Percentiles rank a stretch among this genome's conserved stretches.
These are phyloP conservation scores for Flaveria floridana DNA, from an alignment of 140 eudicot species.

Conservation along the genomic window DNA sequence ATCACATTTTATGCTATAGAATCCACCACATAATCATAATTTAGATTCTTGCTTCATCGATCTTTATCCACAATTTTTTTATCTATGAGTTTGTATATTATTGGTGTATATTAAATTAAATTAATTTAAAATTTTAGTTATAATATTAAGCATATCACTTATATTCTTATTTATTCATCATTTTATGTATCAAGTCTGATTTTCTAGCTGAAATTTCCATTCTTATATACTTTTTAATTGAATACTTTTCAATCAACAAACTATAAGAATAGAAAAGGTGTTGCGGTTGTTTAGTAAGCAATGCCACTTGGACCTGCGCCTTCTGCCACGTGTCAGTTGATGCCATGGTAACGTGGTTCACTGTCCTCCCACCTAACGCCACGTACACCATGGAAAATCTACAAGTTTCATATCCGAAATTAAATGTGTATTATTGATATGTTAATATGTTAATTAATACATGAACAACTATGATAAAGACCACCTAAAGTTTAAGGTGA, in stretches of 20 bases:
- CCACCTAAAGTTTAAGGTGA: no score
- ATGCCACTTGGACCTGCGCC: conserved; percentile 20
- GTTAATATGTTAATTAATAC: no score
- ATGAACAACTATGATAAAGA: no score
- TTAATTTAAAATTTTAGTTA: background rate
- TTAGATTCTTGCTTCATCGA: conserved; percentile 30
- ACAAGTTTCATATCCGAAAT: background rate
- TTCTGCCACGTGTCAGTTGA: conserved; percentile 13
- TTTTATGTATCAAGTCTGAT: background rate
- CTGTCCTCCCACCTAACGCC: background rate
- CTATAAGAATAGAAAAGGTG: background rate
- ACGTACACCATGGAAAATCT: conserved; percentile 6
- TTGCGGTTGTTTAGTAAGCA: conserved; percentile 24
- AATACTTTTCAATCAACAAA: no score
- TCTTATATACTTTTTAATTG: no score
- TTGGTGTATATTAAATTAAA: background rate
- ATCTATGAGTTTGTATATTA: background rate
- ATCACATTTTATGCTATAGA: conserved; percentile 25
- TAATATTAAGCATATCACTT: background rate
- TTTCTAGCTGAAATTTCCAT: no score
- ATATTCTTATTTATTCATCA: background rate
- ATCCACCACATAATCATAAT: conserved; percentile 12
- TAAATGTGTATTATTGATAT: no score
- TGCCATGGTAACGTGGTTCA: conserved; percentile 10
- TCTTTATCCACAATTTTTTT: conserved; percentile 21